These are phyloP conservation scores for Quillaja saponaria DNA, from an alignment of 306 rosid species.

Conservation along the genomic window DNA sequence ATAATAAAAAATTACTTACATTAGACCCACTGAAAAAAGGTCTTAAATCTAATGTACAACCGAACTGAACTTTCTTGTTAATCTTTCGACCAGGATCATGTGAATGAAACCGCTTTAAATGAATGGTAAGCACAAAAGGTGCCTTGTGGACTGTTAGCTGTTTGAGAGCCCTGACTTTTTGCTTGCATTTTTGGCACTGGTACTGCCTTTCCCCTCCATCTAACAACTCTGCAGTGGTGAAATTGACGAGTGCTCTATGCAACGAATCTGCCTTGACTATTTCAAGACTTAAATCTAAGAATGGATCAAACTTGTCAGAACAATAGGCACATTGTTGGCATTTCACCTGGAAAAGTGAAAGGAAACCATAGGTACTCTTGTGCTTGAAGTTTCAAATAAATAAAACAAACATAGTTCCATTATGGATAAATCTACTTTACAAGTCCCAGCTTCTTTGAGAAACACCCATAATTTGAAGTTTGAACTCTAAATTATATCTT, in stretches of 20 bases:
- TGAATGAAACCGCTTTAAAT: slow-evolving; percentile 82
- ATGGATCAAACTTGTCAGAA: slow-evolving; percentile 92
- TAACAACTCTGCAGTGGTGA: slow-evolving; percentile 77
- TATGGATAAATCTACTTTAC: neutral
- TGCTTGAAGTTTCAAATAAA: neutral
- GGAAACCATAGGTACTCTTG: slow-evolving; percentile 14
- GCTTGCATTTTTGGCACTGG: slow-evolving; percentile 88
- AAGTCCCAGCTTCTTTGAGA: slow-evolving; percentile 2
- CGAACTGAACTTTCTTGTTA: slow-evolving; percentile 75
- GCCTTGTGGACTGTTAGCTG: slow-evolving; percentile 90
- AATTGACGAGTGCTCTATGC: slow-evolving; percentile 76
- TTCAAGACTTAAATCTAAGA: slow-evolving; percentile 93
- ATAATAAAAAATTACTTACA: slow-evolving; percentile 42
- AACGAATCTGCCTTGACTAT: slow-evolving; percentile 83
- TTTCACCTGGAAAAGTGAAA: slow-evolving; percentile 67
- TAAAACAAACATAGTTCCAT: neutral
- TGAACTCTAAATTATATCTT: slow-evolving; percentile 6
- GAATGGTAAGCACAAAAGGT: slow-evolving; percentile 82
- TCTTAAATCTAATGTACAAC: slow-evolving; percentile 65
- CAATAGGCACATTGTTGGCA: slow-evolving; percentile 78
- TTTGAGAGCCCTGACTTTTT: slow-evolving; percentile 87
- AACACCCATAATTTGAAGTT: neutral
- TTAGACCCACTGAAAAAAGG: slow-evolving; percentile 86
- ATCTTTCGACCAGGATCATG: slow-evolving; percentile 77
- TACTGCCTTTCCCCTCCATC: slow-evolving; percentile 96